These are phyloP conservation scores for Plasmodium reichenowi DNA, from an alignment of 169 alveolate species.

Conservation along the genomic window DNA sequence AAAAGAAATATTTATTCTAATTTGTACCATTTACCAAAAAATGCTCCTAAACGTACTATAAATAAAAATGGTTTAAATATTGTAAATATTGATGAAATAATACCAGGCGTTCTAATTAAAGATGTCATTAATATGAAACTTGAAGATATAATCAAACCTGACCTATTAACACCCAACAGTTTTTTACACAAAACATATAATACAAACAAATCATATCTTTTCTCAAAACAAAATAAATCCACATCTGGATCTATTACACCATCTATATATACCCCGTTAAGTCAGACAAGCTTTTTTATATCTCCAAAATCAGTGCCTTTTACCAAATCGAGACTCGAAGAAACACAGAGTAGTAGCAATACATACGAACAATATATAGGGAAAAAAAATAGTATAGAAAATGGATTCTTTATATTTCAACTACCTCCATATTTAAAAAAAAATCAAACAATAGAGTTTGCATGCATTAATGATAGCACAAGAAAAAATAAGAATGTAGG, in stretches of 20 bases:
- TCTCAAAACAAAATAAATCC: too few species aligned
- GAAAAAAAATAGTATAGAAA: conserved; percentile 8
- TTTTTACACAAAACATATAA: too few species aligned
- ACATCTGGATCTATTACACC: too few species aligned
- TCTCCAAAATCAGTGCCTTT: not conserved
- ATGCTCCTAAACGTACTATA: conserved; percentile 34
- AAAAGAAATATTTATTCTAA: conserved; percentile 43
- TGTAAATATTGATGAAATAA: not conserved
- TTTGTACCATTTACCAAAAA: conserved; percentile 22
- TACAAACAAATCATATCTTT: too few species aligned
- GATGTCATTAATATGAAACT: conserved; percentile 7
- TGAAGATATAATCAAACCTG: conserved; percentile 6
- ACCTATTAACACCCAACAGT: not conserved
- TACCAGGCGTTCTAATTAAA: conserved; percentile 48
- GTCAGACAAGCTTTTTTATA: not conserved
- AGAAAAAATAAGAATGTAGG: conserved; percentile 17
- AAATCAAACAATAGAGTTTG: conserved; percentile 30
- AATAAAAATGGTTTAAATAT: conserved; percentile 14
- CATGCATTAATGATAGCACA: conserved; percentile 39
- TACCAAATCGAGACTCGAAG: not conserved
- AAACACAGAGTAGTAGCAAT: not conserved
- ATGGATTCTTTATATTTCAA: conserved; percentile 58
- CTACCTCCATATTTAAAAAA: conserved; percentile 60
- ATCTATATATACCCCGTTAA: too few species aligned
- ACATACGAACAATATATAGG: conserved; percentile 23